Percentiles rank a stretch among this genome's conserved stretches.
Evolutionary conservation across 2,329 filamentous ascomycete species (phyloP).

Genomic region (Xylaria sp.): DNA sequence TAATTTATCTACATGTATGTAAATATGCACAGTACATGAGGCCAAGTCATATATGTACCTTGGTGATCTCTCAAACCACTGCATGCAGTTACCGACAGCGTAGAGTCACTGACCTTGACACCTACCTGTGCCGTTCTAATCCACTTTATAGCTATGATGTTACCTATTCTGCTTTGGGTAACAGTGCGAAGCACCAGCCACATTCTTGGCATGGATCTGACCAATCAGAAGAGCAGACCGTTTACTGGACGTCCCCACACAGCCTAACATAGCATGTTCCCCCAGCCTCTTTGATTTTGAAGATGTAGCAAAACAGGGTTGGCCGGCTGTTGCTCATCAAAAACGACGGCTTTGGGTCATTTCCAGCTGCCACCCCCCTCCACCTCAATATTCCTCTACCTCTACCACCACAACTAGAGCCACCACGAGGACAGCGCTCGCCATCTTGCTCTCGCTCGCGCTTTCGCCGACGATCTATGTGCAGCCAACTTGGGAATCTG

Average conservation of each 20-base stretch:
- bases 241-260: background rate
- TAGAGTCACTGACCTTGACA: background rate
- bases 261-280: conserved; percentile 18
- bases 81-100: background rate
- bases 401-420: conserved; percentile 10
- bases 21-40: background rate
- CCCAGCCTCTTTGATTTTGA: conserved; percentile 41
- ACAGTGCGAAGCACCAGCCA: conserved; percentile 34
- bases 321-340: conserved; percentile 38
- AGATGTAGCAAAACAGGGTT: conserved; percentile 36
- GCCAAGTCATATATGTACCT: conserved; percentile 12
- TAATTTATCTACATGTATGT: background rate
- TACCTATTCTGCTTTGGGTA: conserved; percentile 31
- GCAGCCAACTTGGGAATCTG: background rate
- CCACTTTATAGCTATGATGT: conserved; percentile 16
- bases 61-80: background rate
- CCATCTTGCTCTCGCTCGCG: conserved; percentile 21
- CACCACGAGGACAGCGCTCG: conserved; percentile 25
- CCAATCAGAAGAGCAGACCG: conserved; percentile 25
- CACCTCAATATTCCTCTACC: conserved; percentile 31
- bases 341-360: conserved; percentile 34
- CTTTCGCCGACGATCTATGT: conserved; percentile 23
- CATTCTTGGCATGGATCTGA: conserved; percentile 17
- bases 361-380: conserved; percentile 39
- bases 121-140: conserved; percentile 2